These are phyloP conservation scores for Podaxis sp. DNA, from an alignment of 768 basidiomycete genomes.

Conservation along the genomic window DNA sequence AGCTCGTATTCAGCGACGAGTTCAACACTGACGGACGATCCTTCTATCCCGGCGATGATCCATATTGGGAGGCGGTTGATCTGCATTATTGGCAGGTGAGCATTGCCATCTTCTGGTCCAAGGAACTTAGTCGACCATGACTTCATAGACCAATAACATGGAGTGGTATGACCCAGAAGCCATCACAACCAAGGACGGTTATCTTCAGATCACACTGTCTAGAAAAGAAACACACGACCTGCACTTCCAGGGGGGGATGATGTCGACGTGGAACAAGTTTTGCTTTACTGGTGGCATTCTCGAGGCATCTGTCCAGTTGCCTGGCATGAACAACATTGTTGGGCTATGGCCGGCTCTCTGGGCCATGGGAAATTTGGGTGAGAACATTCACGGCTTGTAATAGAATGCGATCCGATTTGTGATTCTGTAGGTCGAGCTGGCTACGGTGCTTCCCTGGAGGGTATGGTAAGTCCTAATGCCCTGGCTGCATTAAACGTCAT, in stretches of 20 bases:
- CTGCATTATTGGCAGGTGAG: constrained; percentile 74
- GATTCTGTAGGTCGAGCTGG: constrained; percentile 66
- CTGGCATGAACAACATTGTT: constrained; percentile 60
- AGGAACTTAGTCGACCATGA: not conserved
- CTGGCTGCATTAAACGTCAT: not conserved
- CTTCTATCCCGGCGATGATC: constrained; percentile 87
- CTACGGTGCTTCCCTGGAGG: constrained; percentile 84
- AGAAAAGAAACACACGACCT: constrained; percentile 67
- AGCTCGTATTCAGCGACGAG: constrained; percentile 87
- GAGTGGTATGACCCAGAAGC: constrained; percentile 91
- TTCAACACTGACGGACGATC: constrained; percentile 78
- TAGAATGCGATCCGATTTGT: constrained; percentile 7
- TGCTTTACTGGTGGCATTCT: constrained; percentile 90
- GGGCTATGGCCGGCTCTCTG: constrained; percentile 82
- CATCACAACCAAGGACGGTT: constrained; percentile 70
- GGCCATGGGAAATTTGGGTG: constrained; percentile 79
- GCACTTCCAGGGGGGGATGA: constrained; percentile 69
- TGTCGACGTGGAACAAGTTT: constrained; percentile 84
- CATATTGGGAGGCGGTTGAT: constrained; percentile 85
- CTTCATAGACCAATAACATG: constrained; percentile 58
- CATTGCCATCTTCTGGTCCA: not conserved
- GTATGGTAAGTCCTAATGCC: constrained; percentile 46
- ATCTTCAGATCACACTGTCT: constrained; percentile 72
- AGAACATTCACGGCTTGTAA: constrained; percentile 9
- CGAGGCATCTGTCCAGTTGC: constrained; percentile 64